Base-by-base conservation (phyloP, 352 stramenopile species). In the Globisporangium barbulae region DNA sequence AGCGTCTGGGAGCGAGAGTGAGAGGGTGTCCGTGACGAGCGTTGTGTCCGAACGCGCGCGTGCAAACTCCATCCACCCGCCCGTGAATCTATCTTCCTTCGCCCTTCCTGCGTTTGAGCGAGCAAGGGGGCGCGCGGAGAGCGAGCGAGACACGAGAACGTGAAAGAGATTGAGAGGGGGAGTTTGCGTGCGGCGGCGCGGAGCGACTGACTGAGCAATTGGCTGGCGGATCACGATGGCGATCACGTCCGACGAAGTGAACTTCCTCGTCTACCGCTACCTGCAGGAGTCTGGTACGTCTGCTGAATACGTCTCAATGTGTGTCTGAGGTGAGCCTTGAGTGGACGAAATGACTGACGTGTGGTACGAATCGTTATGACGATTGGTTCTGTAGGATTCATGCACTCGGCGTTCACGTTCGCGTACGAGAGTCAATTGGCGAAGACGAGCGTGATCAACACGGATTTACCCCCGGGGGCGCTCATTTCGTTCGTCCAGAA, bases 401-500 rank as follows among this genome's bases (percentile, higher is more conserved):
- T 98, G 64, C 97, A 99, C 81, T 97, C 95, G 28, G 91, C 96
- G 49, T 99, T 99, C 74, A 98, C 96, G n/a, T 99, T 99, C 69
- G 94, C 92, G 21, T 98, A 99, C 68, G 97, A 99, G 76, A 98
- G 91, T 47, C 93, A 99, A 63, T 70, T 99, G 41, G 90, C 89
- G 45, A 96, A 98, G 76, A 96, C 94, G 22, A 95, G 80, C 60
- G 90, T 98, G 21, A 89, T 97, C 56, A 93, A 95, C 64, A 91
- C 90, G 42, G 83, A 98, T 64, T 78, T 99, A 44, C 97, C 98
- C 30, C 97, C 97, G 0, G 97, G 97, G 15, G 97, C 97, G 56
- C 83, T 99, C 25, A 95, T 99, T 48, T 97, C 94, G 15, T 99
- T 99, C 75, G 68, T 99, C 47, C 98, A 99, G 76, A 99, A 99